Percentiles rank a stretch among this genome's conserved stretches.
These are phyloP conservation scores for Nakazawaea populi DNA, from an alignment of 805 yeast genomes.

Conservation along the genomic window DNA sequence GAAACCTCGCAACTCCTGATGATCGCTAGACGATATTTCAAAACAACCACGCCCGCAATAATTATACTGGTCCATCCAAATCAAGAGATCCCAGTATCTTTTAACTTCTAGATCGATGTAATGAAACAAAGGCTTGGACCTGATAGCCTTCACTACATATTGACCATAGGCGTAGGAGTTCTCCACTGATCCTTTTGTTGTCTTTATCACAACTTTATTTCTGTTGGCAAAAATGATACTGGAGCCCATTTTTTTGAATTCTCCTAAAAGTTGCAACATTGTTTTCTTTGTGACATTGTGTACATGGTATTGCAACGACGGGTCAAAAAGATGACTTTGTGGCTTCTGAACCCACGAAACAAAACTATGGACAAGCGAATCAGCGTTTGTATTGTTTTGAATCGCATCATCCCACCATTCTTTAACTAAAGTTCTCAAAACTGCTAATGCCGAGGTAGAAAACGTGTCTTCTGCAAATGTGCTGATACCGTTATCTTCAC, in stretches of 20 bases:
- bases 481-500: constrained; percentile 11
- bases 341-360: constrained; percentile 83
- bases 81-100: constrained; percentile 85
- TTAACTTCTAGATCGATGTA: constrained; percentile 69
- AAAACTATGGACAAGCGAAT: constrained; percentile 73
- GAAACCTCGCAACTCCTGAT: constrained; percentile 41
- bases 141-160: constrained; percentile 68
- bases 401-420: constrained; percentile 94
- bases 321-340: constrained; percentile 68
- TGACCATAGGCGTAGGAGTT: constrained; percentile 90
- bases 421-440: constrained; percentile 69
- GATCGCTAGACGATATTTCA: constrained; percentile 36
- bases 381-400: constrained; percentile 63
- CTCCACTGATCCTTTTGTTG: constrained; percentile 72
- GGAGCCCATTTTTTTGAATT: constrained; percentile 76
- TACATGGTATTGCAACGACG: constrained; percentile 76
- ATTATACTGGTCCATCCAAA: constrained; percentile 94
- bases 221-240: constrained; percentile 74
- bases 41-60: constrained; percentile 66
- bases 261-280: constrained; percentile 71
- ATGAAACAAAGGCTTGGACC: constrained; percentile 77
- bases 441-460: constrained; percentile 64
- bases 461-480: constrained; percentile 80
- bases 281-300: constrained; percentile 83
- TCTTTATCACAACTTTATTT: constrained; percentile 65